Percentiles rank a stretch among this genome's conserved stretches.
Evolutionary conservation across 495 filamentous ascomycete species (phyloP).

Genomic region (Hypoxylon subgilvum): DNA sequence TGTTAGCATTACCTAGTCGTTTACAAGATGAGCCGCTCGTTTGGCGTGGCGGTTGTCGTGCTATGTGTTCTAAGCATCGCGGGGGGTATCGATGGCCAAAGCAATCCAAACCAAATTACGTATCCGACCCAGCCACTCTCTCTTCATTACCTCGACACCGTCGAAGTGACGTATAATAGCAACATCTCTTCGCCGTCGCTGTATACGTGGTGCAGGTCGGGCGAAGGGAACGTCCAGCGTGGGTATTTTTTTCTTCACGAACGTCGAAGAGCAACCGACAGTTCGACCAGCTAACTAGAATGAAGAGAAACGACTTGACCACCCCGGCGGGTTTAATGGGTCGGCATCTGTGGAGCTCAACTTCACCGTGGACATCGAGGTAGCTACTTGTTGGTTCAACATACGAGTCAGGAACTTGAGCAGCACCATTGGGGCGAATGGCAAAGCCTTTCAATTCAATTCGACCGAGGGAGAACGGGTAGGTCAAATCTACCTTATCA

Average conservation of each 20-base stretch:
- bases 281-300: neutral
- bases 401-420: neutral
- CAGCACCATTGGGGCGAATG: neutral
- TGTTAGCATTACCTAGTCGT: neutral
- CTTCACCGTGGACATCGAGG: neutral
- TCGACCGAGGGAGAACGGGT: slow-evolving; percentile 5
- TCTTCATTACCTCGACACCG: slow-evolving; percentile 1
- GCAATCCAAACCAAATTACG: slow-evolving; percentile 2
- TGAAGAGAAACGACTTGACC: slow-evolving; percentile 1
- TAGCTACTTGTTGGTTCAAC: slow-evolving; percentile 4
- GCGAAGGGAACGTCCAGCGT: neutral
- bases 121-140: neutral
- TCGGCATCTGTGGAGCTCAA: slow-evolving; percentile 1
- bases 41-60: neutral
- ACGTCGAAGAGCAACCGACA: neutral
- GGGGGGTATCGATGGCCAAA: neutral
- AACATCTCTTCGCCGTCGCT: slow-evolving; percentile 5
- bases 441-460: slow-evolving; percentile 2
- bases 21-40: neutral
- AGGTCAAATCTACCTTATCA: slow-evolving; percentile 9
- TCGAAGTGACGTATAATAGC: slow-evolving; percentile 2
- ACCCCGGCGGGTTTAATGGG: neutral
- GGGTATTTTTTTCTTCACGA: neutral
- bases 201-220: neutral
- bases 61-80: neutral